A percentile compares a stretch with the other conserved stretches of the same genome.
Evolutionary conservation across 208 protist genomes (phyloP).

Genomic region (Leishmania turanica): DNA sequence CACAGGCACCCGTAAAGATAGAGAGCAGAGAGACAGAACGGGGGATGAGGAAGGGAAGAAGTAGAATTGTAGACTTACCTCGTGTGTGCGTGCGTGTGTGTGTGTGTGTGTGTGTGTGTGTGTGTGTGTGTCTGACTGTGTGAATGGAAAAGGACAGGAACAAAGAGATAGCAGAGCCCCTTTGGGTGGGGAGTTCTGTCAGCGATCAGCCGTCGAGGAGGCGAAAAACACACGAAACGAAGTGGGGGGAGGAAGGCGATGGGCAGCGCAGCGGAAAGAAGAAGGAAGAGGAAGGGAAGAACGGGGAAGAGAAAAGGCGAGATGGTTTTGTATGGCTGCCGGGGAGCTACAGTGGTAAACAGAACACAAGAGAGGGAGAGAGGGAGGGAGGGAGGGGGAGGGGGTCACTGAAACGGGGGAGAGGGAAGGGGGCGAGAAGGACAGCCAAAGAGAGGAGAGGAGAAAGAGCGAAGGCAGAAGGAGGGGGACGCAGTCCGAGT

Average conservation of each 20-base stretch:
- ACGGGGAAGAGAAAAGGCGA: not conserved
- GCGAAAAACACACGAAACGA: not conserved
- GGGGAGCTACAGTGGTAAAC: not conserved
- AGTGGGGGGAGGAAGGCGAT: not conserved
- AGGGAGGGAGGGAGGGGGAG: too few relatives aligned
- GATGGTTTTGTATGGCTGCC: not conserved
- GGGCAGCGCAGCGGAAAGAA: not conserved
- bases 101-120: not conserved
- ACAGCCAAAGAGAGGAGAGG: not conserved
- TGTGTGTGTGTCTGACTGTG: not conserved
- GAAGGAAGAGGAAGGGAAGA: not conserved
- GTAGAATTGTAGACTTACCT: not conserved
- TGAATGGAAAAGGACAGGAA: not conserved
- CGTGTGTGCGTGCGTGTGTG: not conserved
- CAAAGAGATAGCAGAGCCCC: not conserved
- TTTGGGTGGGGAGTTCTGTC: not conserved
- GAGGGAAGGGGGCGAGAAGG: not conserved
- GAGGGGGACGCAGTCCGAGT: not conserved
- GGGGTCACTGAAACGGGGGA: not conserved
- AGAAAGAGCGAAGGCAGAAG: not conserved
- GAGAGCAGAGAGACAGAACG: not conserved
- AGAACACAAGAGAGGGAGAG: not conserved
- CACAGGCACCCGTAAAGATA: not conserved
- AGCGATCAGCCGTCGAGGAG: not conserved
- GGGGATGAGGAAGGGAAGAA: not conserved